phyloP scores from a whole-genome alignment of 805 yeast species.

The Hanseniaspora hatyaiensis region DNA sequence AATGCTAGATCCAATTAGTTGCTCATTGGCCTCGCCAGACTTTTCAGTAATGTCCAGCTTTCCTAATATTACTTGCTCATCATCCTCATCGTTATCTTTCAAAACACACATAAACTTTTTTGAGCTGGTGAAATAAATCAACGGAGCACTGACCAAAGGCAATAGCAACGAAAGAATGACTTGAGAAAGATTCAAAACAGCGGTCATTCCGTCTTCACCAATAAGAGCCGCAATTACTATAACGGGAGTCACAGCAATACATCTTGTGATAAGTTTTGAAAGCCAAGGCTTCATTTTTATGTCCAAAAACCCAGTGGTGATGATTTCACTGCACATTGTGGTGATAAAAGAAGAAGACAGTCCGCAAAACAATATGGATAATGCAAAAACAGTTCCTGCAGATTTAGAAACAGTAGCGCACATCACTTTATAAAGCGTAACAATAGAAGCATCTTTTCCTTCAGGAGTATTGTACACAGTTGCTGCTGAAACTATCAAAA shows the following conservation, averaged over 20 bases:
- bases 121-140: constrained; percentile 67
- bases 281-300: constrained; percentile 77
- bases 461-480: constrained; percentile 60
- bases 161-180: constrained; percentile 68
- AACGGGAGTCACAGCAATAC: constrained; percentile 74
- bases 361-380: constrained; percentile 75
- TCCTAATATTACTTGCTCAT: constrained; percentile 7
- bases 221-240: constrained; percentile 55
- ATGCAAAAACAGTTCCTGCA: constrained; percentile 75
- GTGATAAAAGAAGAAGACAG: constrained; percentile 88
- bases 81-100: constrained; percentile 30
- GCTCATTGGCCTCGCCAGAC: constrained; percentile 25
- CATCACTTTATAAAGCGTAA: constrained; percentile 59
- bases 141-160: constrained; percentile 82
- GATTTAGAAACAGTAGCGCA: constrained; percentile 50
- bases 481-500: constrained; percentile 70
- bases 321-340: constrained; percentile 87
- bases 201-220: constrained; percentile 76
- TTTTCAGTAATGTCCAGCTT: constrained; percentile 14
- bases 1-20: constrained; percentile 15
- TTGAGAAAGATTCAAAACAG: constrained; percentile 66
- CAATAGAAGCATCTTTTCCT: constrained; percentile 69
- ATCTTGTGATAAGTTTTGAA: constrained; percentile 64
- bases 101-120: constrained; percentile 53
- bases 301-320: constrained; percentile 76